Evolutionary conservation across 2,329 filamentous ascomycete species (phyloP).

Genomic region (Colletotrichum liriopes): DNA sequence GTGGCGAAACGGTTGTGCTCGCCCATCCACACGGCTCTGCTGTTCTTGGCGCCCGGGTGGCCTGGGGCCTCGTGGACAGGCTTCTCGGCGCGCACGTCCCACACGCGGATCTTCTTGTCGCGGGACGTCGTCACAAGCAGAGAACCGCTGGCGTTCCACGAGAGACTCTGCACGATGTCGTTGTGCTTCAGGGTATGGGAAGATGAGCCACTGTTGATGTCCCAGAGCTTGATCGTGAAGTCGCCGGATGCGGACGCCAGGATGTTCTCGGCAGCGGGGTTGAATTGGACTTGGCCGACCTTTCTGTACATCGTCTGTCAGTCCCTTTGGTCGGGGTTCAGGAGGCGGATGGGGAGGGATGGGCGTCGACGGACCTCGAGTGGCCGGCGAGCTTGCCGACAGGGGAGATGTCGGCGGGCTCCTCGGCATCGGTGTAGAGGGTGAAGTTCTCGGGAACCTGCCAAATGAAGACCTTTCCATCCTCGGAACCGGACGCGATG

Average conservation of each 20-base stretch:
- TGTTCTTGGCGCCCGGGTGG: constrained; percentile 96
- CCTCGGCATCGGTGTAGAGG: constrained; percentile 87
- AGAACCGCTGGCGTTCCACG: constrained; percentile 92
- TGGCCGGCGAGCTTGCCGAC: constrained; percentile 88
- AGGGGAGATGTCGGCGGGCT: constrained; percentile 85
- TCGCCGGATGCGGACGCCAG: constrained; percentile 96
- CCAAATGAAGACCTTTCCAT: constrained; percentile 98
- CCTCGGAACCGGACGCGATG: constrained; percentile 94
- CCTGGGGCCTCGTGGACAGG: constrained; percentile 87
- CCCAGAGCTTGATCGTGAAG: constrained; percentile 96
- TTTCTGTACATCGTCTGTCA: constrained; percentile 72
- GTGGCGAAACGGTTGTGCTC: constrained; percentile 97
- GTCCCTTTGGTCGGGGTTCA: not conserved
- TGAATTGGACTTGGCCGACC: constrained; percentile 98
- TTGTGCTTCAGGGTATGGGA: constrained; percentile 85
- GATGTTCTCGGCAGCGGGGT: constrained; percentile 95
- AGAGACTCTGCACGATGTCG: constrained; percentile 95
- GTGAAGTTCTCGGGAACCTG: constrained; percentile 91
- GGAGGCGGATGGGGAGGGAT: constrained; percentile 5
- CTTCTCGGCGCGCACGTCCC: constrained; percentile 96
- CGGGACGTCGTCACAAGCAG: constrained; percentile 93
- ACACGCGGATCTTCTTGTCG: constrained; percentile 98
- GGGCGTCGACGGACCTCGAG: constrained; percentile 73
- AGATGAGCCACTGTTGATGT: constrained; percentile 83
- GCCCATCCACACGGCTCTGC: constrained; percentile 95